A percentile compares a stretch with the other conserved stretches of the same genome.
phyloP scores from a whole-genome alignment of 2,329 filamentous ascomycete genomes.

The Diaporthe citri region DNA sequence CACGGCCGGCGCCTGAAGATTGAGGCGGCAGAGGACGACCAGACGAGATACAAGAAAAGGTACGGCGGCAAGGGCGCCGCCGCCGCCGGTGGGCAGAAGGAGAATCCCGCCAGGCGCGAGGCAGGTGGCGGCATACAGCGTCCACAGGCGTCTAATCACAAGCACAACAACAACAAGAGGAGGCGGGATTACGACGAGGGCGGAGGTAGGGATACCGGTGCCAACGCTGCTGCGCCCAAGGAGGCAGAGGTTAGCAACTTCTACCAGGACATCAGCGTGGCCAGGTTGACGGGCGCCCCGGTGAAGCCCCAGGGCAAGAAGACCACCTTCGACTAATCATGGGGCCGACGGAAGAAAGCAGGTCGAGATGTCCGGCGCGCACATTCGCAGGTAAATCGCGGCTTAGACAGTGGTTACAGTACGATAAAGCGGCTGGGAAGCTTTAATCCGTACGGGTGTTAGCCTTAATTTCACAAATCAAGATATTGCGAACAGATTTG shows the following conservation, averaged over 20 bases:
- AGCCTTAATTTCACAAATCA: background rate
- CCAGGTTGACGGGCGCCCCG: conserved; percentile 82
- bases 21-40: conserved; percentile 93
- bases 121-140: conserved; percentile 44
- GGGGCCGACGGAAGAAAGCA: background rate
- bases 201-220: conserved; percentile 26
- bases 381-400: background rate
- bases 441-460: no score
- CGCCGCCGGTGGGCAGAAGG: conserved; percentile 45
- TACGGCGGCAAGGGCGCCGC: conserved; percentile 80
- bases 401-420: no score
- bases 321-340: conserved; percentile 78
- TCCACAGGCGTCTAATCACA: conserved; percentile 50
- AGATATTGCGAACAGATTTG: background rate
- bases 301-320: conserved; percentile 85
- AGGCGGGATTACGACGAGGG: conserved; percentile 95
- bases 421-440: background rate
- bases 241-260: conserved; percentile 51
- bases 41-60: conserved; percentile 91
- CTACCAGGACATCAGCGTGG: conserved; percentile 61
- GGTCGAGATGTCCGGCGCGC: background rate
- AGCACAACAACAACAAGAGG: conserved; percentile 90
- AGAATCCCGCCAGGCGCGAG: background rate
- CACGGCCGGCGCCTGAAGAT: conserved; percentile 85
- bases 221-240: conserved; percentile 44